Base-by-base conservation (phyloP, 2,329 filamentous ascomycete species). In the Ambrosiella beaveri region DNA sequence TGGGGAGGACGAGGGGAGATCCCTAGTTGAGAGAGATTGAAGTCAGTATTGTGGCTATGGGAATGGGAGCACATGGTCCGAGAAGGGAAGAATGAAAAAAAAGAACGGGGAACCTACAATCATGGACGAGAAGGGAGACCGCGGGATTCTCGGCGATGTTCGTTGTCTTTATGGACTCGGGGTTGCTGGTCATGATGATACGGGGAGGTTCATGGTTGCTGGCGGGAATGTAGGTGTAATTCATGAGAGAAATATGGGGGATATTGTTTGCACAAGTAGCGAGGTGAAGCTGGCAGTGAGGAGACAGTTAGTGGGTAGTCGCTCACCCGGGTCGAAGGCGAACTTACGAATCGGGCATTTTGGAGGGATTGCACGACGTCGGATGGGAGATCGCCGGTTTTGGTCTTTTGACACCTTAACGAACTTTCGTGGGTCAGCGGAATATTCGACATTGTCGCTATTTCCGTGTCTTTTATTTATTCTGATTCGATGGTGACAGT, bases 231-330 rank as follows among this genome's bases (percentile, higher is more conserved):
- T 96, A 97, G 67, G 93, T 97, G 75, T 97, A 97, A 75, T 95
- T 96, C 93, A 98, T 98, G 63, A 98, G 81, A 41, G 89, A 94
- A 63, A 97, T 88, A 69, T 97, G 88, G 8, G 93, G 93, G 62
- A 82, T 76, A 66, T 93, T 85, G 64, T 85, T 77, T 64, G 82
- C 82, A 70, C 86, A 94, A 59, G 93, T 98, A 65, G 93, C 90
- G 57, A 98, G 85, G 71, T 98, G 93, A 64, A 98, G 88, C 89
- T 95, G 66, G 7, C 7, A 3, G 37, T 17, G 35, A 7, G 41
- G 36, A 9, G 7, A 8, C 37, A 47, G 57, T 45, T 44, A 58
- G 57, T 50, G 19, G 45, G 7, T 57, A 39, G 58, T 19, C 17
- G 11, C 12, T 8, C 11, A 11, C 12, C n/a, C 17, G 19, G n/a